Evolutionary conservation across 148 eudicot species (phyloP), one percentile per base, ranked within the genome.

Genomic region (Rhododendron simsii): DNA sequence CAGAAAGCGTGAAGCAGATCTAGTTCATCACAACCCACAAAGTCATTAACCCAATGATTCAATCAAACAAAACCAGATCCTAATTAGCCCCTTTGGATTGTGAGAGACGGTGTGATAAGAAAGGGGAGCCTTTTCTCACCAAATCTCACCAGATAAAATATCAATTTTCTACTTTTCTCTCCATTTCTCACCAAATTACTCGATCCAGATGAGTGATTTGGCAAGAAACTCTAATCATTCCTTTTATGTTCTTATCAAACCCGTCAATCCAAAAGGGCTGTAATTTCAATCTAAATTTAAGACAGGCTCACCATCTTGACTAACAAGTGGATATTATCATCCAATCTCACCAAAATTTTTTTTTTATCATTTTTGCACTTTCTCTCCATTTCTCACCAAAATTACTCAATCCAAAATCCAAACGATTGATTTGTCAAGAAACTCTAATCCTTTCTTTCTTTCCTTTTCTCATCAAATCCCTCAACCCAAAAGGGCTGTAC

Each of bases 1-100:
- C 92, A 89, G 75, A 96, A 96, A 76, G 94, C 88, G 87, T 89
- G 81, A 47, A 96, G 88, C 85, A 96, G 94, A 93, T 96, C 98
- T 96, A 93, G 78, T 88, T 77, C 86, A 57, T 53, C 84, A 3
- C 78, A 50, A 86, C 2, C 75, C 45, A 18, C 67, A 45, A 73
- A 80, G 50, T 77, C 23, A 61, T 85, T 80, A 78, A 86, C 79
- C 47, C 28, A 76, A 41, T 57, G 81, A 28, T 13, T 6, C 78
- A 47, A 37, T 83, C 37, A 57, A 75, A n/a, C 74, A 67, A 26
- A 67, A 67, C 15, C 74, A 67, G 28, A 67, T 15, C 33, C 33
- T 67, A 10, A n/a, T 26, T 26, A n/a, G 73, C 73, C 73, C 73
- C 33, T n/a, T 63, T 63, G 28, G 26, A 63, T 21, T 63, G 69